phyloP scores from a whole-genome alignment of 192 early-diverging fungal genomes.

The Rhizophlyctis rosea region DNA sequence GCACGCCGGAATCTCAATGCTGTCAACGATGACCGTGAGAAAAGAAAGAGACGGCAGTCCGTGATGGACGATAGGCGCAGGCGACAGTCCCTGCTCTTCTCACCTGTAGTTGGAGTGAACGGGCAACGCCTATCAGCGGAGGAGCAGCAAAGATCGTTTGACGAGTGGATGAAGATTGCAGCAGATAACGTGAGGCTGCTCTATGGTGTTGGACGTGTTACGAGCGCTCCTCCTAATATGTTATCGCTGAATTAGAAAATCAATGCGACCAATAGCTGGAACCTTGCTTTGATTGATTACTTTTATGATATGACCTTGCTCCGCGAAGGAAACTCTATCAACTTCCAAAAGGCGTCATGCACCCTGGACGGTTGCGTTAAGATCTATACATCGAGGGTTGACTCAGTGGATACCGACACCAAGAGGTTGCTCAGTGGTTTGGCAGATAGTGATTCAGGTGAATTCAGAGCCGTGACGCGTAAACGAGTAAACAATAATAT shows the following conservation, averaged over 20 bases:
- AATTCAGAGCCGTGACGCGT: constrained; percentile 2
- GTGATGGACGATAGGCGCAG: too few relatives aligned
- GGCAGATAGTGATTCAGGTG: constrained; percentile 53
- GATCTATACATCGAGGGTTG: constrained; percentile 94
- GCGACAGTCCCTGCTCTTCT: too few relatives aligned
- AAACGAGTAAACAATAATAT: neutral
- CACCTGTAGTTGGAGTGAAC: too few relatives aligned
- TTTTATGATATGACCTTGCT: constrained; percentile 94
- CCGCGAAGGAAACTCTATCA: constrained; percentile 94
- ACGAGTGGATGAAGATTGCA: constrained; percentile 97
- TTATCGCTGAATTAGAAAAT: constrained; percentile 71
- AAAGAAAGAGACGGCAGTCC: too few relatives aligned
- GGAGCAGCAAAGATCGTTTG: constrained; percentile 54
- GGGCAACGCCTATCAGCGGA: constrained; percentile 14
- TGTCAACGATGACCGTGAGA: too few relatives aligned
- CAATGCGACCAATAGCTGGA: constrained; percentile 91
- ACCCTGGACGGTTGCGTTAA: constrained; percentile 96
- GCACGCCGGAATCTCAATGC: too few relatives aligned
- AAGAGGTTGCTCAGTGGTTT: constrained; percentile 85
- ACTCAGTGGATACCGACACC: constrained; percentile 91
- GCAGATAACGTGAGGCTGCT: constrained; percentile 74
- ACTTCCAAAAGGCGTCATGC: constrained; percentile 97
- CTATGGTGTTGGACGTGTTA: neutral
- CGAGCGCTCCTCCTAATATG: neutral
- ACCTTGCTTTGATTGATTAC: constrained; percentile 96